Conservation (phyloP, 257 asterid genomes). For the Cordia subcordata region DNA sequence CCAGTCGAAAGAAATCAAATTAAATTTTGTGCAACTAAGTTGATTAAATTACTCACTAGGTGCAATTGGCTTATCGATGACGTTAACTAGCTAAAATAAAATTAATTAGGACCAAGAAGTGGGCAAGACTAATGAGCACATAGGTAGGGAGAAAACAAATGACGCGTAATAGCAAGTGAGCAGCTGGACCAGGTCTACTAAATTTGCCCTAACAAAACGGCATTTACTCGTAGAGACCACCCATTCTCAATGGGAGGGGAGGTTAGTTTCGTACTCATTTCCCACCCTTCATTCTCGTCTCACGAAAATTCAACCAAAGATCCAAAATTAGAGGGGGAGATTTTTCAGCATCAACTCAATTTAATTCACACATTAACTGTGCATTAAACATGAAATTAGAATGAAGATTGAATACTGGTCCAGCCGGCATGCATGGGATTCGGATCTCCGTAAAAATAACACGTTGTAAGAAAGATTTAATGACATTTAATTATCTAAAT, state of each 20-base stretch:
- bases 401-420: not conserved
- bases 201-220: constrained; percentile 48
- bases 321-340: constrained; percentile 27
- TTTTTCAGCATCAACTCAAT: not conserved
- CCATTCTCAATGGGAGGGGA: constrained; percentile 28
- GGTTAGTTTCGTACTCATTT: constrained; percentile 10
- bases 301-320: constrained; percentile 30
- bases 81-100: no score
- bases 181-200: constrained; percentile 30
- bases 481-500: no score
- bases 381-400: not conserved
- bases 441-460: no score
- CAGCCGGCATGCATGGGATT: not conserved
- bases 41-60: no score
- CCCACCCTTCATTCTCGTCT: constrained; percentile 12
- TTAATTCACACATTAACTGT: not conserved
- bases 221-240: constrained; percentile 37
- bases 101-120: not conserved
- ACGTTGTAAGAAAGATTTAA: no score
- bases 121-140: not conserved
- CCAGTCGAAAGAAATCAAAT: no score
- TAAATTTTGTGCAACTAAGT: no score
- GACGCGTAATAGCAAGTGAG: not conserved
- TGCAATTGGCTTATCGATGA: no score
- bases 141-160: no score